Conservation (phyloP, 192 early-diverging fungal species). For the Piromyces finnis region DNA sequence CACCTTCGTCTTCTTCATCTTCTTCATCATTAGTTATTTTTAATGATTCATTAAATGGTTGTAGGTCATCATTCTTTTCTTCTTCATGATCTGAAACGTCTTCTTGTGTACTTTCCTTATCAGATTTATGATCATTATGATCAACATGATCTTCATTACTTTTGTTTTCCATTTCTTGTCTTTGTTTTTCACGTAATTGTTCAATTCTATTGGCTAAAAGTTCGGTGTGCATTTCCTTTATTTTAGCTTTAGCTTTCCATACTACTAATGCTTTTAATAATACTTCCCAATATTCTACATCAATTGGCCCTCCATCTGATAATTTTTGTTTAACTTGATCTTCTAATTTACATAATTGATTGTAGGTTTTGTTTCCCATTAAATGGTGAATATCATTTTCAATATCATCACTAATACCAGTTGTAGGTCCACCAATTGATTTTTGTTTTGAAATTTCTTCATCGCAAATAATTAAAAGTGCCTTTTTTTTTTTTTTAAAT, state of each 20-base stretch:
- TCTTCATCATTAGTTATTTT: slow-evolving; percentile 54
- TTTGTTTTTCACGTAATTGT: slow-evolving; percentile 40
- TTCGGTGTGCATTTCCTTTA: slow-evolving; percentile 60
- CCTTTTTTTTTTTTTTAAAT: slow-evolving; percentile 2
- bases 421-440: slow-evolving; percentile 1
- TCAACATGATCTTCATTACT: slow-evolving; percentile 25
- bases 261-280: slow-evolving; percentile 55
- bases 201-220: slow-evolving; percentile 55
- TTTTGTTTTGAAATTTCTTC: slow-evolving; percentile 35
- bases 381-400: slow-evolving; percentile 48
- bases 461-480: slow-evolving; percentile 64
- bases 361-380: slow-evolving; percentile 50
- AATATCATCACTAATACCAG: slow-evolving; percentile 17
- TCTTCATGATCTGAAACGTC: slow-evolving; percentile 22
- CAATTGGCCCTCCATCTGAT: slow-evolving; percentile 34
- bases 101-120: slow-evolving; percentile 8
- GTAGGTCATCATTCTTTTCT: slow-evolving; percentile 3
- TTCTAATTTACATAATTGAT: slow-evolving; percentile 54
- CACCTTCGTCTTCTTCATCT: slow-evolving; percentile 1
- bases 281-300: slow-evolving; percentile 92
- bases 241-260: slow-evolving; percentile 62
- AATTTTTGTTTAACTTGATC: slow-evolving; percentile 59
- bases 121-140: slow-evolving; percentile 4
- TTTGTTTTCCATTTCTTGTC: slow-evolving; percentile 18
- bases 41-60: slow-evolving; percentile 23